Evolutionary conservation across 2,329 filamentous ascomycete genomes (phyloP).

Genomic region (Trichoderma polysporum): DNA sequence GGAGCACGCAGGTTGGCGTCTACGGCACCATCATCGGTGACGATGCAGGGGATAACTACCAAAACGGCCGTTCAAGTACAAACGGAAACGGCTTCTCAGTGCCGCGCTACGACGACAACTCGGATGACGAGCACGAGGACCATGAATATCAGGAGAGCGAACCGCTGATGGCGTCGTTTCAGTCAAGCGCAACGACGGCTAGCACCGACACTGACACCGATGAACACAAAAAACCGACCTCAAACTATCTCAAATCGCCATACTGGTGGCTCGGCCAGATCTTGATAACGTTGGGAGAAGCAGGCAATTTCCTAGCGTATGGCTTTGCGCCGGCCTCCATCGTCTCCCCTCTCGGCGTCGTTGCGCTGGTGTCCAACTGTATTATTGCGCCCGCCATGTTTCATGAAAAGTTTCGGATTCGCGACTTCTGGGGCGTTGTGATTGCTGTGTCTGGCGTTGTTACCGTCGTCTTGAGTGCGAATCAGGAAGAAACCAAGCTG

Average conservation of each 20-base stretch:
- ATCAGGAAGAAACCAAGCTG: constrained; percentile 83
- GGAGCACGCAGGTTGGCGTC: constrained; percentile 29
- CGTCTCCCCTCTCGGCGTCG: constrained; percentile 94
- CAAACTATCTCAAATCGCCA: constrained; percentile 81
- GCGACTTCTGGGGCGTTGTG: constrained; percentile 85
- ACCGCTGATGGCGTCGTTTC: constrained; percentile 52
- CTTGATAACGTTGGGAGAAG: constrained; percentile 88
- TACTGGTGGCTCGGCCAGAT: constrained; percentile 97
- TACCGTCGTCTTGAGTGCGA: constrained; percentile 88
- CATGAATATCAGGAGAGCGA: constrained; percentile 45
- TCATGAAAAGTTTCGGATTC: constrained; percentile 80
- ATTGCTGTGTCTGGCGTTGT: constrained; percentile 86
- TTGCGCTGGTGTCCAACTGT: constrained; percentile 94
- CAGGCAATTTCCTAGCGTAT: constrained; percentile 95
- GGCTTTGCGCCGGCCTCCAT: constrained; percentile 97
- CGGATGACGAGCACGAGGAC: constrained; percentile 26
- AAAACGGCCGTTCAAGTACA: constrained; percentile 25
- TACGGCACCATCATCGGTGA: constrained; percentile 37
- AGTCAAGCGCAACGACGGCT: constrained; percentile 37
- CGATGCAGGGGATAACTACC: constrained; percentile 18
- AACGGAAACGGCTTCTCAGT: constrained; percentile 6
- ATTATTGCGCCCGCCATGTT: constrained; percentile 93
- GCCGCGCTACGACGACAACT: constrained; percentile 1
- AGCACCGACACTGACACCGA: constrained; percentile 27
- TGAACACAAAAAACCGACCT: constrained; percentile 44